Evolutionary conservation across 2,329 filamentous ascomycete genomes (phyloP).

Genomic region (Ophiobolus disseminans): DNA sequence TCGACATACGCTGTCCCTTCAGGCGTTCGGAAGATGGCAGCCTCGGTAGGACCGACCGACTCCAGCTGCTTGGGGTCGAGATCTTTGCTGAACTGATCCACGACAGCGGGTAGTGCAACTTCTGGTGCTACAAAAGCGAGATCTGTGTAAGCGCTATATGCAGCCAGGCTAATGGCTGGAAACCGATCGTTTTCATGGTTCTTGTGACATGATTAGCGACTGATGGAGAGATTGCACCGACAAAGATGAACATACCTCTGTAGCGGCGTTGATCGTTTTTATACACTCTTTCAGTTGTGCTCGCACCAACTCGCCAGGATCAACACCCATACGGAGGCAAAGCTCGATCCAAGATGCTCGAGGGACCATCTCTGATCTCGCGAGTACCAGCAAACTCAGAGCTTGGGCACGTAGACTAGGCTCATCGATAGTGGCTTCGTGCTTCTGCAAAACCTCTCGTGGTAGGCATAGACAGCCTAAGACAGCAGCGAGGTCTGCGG

Average conservation of each 20-base stretch:
- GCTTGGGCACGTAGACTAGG: constrained; percentile 72
- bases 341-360: constrained; percentile 86
- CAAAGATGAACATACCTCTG: constrained; percentile 57
- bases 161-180: constrained; percentile 67
- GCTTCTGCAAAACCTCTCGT: constrained; percentile 57
- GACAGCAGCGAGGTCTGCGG: constrained; percentile 67
- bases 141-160: constrained; percentile 85
- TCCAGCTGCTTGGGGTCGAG: constrained; percentile 73
- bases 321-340: constrained; percentile 78
- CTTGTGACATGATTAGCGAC: constrained; percentile 12
- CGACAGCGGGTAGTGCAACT: constrained; percentile 75
- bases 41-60: constrained; percentile 82
- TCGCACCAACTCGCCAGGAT: constrained; percentile 79
- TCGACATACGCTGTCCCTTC: constrained; percentile 90
- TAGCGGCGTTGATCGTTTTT: constrained; percentile 66
- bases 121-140: constrained; percentile 93
- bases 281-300: constrained; percentile 71
- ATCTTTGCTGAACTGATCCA: constrained; percentile 76
- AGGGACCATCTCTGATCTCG: constrained; percentile 78
- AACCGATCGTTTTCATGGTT: constrained; percentile 30
- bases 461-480: constrained; percentile 69
- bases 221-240: constrained; percentile 15
- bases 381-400: constrained; percentile 77
- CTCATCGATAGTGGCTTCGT: constrained; percentile 54
- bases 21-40: constrained; percentile 89